Evolutionary conservation across 164 flowering plant genomes (phyloP).

Genomic region (Echeveria elegans): DNA sequence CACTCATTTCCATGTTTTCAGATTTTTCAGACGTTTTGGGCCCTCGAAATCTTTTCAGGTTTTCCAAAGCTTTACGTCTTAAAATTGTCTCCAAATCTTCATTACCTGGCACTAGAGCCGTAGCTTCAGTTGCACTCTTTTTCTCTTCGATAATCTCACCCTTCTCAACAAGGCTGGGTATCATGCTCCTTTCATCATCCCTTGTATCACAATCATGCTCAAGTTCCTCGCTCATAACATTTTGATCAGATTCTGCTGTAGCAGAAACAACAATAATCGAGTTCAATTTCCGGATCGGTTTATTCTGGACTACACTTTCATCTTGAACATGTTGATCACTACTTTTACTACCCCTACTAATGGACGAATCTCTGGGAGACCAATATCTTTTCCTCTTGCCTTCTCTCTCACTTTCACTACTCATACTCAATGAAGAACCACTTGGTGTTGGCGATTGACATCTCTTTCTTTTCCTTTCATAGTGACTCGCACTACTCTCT

Average conservation of each 20-base stretch:
- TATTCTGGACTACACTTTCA: slow-evolving; percentile 18
- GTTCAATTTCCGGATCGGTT: slow-evolving; percentile 30
- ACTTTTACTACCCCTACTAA: slow-evolving; percentile 18
- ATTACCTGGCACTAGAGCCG: slow-evolving; percentile 16
- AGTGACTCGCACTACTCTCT: slow-evolving; percentile 13
- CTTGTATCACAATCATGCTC: slow-evolving; percentile 9
- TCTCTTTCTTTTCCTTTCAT: slow-evolving; percentile 22
- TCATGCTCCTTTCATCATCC: slow-evolving; percentile 8
- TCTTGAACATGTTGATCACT: slow-evolving; percentile 26
- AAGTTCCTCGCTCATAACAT: too few relatives aligned
- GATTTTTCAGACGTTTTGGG: slow-evolving; percentile 12
- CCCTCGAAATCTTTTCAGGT: slow-evolving; percentile 51
- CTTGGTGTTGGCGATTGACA: background rate
- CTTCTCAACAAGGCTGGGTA: background rate
- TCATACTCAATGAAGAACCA: background rate
- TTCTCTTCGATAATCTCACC: background rate
- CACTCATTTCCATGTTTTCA: slow-evolving; percentile 15
- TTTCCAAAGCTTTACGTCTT: slow-evolving; percentile 80
- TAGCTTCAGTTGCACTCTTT: slow-evolving; percentile 20
- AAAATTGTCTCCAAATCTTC: slow-evolving; percentile 51
- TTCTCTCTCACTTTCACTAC: slow-evolving; percentile 11
- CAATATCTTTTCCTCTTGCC: slow-evolving; percentile 19
- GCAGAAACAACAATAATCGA: slow-evolving; percentile 43
- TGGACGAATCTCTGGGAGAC: slow-evolving; percentile 37
- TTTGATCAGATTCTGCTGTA: slow-evolving; percentile 12